Conservation (phyloP, 352 stramenopile genomes). For the Phytophthora aleatoria region DNA sequence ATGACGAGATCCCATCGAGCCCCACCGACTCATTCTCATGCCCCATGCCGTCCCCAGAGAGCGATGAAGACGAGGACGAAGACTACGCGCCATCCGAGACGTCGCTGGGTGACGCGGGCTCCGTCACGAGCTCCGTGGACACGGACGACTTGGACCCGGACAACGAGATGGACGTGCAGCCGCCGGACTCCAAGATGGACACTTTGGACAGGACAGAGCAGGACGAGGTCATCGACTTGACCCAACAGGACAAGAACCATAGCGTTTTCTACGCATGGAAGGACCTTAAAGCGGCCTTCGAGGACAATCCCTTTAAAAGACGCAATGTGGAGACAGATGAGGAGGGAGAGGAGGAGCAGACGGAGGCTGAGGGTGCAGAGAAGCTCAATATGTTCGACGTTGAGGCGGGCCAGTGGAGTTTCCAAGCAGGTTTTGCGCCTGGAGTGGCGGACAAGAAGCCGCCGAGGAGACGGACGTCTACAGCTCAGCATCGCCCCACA, state of each 20-base stretch:
- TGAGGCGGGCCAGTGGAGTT: slow-evolving; percentile 13
- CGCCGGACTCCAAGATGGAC: slow-evolving; percentile 2
- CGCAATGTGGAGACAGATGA: slow-evolving; percentile 11
- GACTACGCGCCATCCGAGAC: slow-evolving; percentile 36
- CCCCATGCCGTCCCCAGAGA: slow-evolving; percentile 26
- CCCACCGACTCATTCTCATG: slow-evolving; percentile 36
- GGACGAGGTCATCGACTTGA: slow-evolving; percentile 24
- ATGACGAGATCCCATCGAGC: slow-evolving; percentile 34
- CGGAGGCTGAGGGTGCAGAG: not conserved
- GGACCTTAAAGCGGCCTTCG: slow-evolving; percentile 31
- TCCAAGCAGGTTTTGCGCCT: slow-evolving; percentile 16
- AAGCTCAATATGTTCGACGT: slow-evolving; percentile 17
- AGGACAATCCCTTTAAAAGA: slow-evolving; percentile 30
- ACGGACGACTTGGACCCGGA: slow-evolving; percentile 35
- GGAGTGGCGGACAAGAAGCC: slow-evolving; percentile 19
- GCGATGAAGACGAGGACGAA: slow-evolving; percentile 28
- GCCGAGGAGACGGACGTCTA: not conserved
- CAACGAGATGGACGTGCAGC: slow-evolving; percentile 17
- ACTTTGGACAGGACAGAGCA: slow-evolving; percentile 3
- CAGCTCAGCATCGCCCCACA: slow-evolving; percentile 10
- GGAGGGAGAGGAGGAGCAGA: not conserved
- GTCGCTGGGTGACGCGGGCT: slow-evolving; percentile 22
- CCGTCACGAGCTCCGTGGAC: slow-evolving; percentile 25
- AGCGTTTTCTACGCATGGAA: slow-evolving; percentile 28
- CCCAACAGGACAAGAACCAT: slow-evolving; percentile 1